Evolutionary conservation across 805 yeast genomes (phyloP), one percentile per base, ranked within the genome.

Genomic region (Pichia rugopelliculosa): DNA sequence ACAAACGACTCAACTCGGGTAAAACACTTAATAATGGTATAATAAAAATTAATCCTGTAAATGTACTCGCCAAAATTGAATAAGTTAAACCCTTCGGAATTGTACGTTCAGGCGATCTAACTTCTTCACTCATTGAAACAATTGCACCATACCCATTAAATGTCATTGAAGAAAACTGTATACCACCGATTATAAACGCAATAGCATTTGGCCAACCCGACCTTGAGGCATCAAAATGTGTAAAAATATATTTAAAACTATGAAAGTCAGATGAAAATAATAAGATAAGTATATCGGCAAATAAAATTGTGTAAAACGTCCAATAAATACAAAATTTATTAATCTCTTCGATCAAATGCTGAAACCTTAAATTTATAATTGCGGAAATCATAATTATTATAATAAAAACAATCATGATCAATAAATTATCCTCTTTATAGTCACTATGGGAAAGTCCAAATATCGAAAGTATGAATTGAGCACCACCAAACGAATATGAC

Each of bases 121-220:
- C 93, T 64, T 87, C 95, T 57, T 87, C 95, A 41, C 89, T 80
- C 71, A 87, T 76, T 6, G 91, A 81, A 18, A 87, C 85, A 24
- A 87, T 70, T 77, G 86, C 80, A 24, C 91, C 91, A 62, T 84
- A 87, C 0, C 93, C 95, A 50, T 86, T 87, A 59, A 86, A 70
- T 21, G 91, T 85, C 64, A 84, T 84, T 27, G 85, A 80, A 1
- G 89, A 80, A 52, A 86, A 84, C 63, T 84, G 89, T 49, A 87
- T 75, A 0, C 93, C 93, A 0, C 95, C 95, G 39, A 87, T 78
- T 44, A 87, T 66, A 52, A 86, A 86, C 2, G 93, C 87, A 51
- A 86, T 56, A 1, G 78, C 73, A 42, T 71, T 75, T 17, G 87
- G 83, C 84, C 89, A 85, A 4, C 93, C 95, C 6, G 89, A 81